Evolutionary conservation across 108 stramenopile species (phyloP).

Genomic region (Conticribra weissflogii): DNA sequence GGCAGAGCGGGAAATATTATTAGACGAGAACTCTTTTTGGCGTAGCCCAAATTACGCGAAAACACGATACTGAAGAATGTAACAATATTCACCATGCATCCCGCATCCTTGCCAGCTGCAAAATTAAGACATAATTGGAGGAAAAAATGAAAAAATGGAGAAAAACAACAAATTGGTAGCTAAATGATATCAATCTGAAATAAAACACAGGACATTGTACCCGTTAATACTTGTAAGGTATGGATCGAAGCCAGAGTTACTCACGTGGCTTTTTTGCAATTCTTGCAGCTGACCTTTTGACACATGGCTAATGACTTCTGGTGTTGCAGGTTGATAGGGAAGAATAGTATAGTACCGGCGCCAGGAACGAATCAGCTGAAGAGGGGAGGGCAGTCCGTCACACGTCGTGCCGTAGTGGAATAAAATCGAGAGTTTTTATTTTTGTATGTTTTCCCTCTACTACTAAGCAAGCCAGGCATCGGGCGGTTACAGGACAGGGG

Average conservation of each 20-base stretch:
- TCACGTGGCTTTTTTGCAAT: conserved; percentile 9
- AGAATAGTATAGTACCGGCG: no score
- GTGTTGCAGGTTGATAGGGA: no score
- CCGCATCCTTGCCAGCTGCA: conserved; percentile 15
- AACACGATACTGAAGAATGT: background rate
- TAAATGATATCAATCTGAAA: background rate
- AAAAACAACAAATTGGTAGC: background rate
- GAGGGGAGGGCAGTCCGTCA: no score
- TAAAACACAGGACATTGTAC: background rate
- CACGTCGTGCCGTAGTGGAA: no score
- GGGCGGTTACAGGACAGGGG: no score
- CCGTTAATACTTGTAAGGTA: background rate
- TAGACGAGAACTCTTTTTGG: background rate
- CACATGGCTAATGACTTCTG: conserved; percentile 8
- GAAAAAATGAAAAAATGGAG: background rate
- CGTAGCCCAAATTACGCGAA: background rate
- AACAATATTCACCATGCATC: conserved; percentile 11
- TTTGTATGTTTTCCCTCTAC: no score
- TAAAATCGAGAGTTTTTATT: no score
- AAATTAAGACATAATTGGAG: background rate
- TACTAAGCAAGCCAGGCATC: no score
- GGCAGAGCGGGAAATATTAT: background rate
- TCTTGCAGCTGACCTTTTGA: conserved; percentile 8
- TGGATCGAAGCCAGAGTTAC: background rate
- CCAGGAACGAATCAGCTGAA: no score